Percentiles rank a stretch among this genome's conserved stretches.
Evolutionary conservation across 169 alveolate species (phyloP).

Genomic region (Prorocentrum cordatum): DNA sequence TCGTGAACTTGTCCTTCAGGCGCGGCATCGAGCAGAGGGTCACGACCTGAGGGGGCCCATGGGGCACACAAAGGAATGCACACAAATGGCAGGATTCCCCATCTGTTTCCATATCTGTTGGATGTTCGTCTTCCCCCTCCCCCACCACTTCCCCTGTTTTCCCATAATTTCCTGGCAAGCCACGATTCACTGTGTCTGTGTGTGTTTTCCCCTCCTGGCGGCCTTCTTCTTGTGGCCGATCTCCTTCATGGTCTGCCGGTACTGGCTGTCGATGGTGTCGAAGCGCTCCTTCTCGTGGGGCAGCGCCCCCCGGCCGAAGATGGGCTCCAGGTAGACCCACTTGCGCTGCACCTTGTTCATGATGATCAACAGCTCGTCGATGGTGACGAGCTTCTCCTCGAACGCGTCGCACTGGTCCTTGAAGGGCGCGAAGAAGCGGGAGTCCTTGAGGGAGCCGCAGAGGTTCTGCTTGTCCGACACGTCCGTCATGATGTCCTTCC

Average conservation of each 20-base stretch:
- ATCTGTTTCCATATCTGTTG: too few species aligned
- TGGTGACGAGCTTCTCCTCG: slow-evolving; percentile 81
- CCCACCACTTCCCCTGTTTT: too few species aligned
- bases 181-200: too few species aligned
- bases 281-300: slow-evolving; percentile 88
- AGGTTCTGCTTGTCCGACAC: slow-evolving; percentile 86
- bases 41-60: too few species aligned
- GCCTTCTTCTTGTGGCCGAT: slow-evolving; percentile 81
- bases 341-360: slow-evolving; percentile 84
- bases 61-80: too few species aligned
- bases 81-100: too few species aligned
- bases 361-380: slow-evolving; percentile 81
- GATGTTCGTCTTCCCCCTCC: too few species aligned
- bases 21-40: too few species aligned
- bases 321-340: slow-evolving; percentile 90
- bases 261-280: slow-evolving; percentile 85
- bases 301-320: slow-evolving; percentile 87
- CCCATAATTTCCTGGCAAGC: too few species aligned
- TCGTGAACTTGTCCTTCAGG: slow-evolving; percentile 74
- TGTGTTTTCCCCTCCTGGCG: too few species aligned
- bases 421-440: slow-evolving; percentile 56
- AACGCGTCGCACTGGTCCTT: slow-evolving; percentile 81
- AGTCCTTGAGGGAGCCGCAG: slow-evolving; percentile 79
- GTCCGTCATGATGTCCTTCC: slow-evolving; percentile 87
- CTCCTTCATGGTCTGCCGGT: slow-evolving; percentile 79